These are phyloP conservation scores for Mariannaea elegans DNA, from an alignment of 2,329 filamentous ascomycete species.

Conservation along the genomic window DNA sequence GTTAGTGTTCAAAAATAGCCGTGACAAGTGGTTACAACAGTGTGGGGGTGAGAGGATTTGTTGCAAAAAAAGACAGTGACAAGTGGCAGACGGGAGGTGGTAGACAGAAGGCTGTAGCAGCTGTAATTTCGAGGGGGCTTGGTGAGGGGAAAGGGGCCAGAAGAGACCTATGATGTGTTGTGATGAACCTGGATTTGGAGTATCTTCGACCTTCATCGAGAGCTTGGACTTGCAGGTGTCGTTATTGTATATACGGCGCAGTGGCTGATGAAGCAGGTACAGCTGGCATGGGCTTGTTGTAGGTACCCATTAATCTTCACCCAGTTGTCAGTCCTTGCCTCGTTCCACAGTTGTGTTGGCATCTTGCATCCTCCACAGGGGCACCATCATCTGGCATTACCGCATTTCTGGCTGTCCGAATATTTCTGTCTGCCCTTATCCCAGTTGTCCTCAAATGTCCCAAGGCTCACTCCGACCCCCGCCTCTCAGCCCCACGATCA, in stretches of 20 bases:
- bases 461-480: constrained; percentile 13
- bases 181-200: background rate
- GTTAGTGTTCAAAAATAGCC: constrained; percentile 18
- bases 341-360: background rate
- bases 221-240: background rate
- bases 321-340: background rate
- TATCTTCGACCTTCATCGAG: background rate
- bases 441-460: constrained; percentile 6
- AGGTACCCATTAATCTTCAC: background rate
- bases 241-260: background rate
- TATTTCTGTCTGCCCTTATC: constrained; percentile 21
- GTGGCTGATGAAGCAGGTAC: background rate
- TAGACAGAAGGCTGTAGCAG: constrained; percentile 7
- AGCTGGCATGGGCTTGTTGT: background rate
- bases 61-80: constrained; percentile 17
- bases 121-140: background rate
- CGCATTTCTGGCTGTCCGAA: constrained; percentile 4
- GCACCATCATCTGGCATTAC: background rate
- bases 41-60: constrained; percentile 11
- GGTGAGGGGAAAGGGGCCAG: constrained; percentile 1
- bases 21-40: constrained; percentile 10
- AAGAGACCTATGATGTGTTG: background rate
- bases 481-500: constrained; percentile 24
- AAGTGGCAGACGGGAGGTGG: constrained; percentile 14
- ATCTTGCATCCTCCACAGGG: background rate